Evolutionary conservation across 1,139 yeast genomes (phyloP), one percentile per base, ranked within the genome.

Genomic region (Lodderomyces margitis): DNA sequence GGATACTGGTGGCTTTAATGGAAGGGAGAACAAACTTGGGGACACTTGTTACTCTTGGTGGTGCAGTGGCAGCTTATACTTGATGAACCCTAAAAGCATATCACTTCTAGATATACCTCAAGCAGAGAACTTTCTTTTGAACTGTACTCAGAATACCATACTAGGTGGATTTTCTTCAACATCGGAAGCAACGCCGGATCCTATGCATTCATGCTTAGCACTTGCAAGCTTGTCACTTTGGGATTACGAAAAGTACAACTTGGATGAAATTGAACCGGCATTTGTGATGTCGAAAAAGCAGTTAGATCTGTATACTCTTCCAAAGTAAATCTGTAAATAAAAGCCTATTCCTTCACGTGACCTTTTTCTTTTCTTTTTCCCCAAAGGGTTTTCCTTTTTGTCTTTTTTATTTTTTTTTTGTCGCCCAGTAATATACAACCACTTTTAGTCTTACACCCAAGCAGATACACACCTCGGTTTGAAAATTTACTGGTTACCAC

Each of bases 21-120:
- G 98, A 0, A 70, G 98, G 39, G 80, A 79, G 20, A 88, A 89
- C 58, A 92, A 92, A 58, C 76, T 74, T 40, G 84, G 86, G 3
- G 98, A 92, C 59, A 86, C 96, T 0, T 92, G 98, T 64, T 92
- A 92, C 60, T 78, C 87, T 7, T 92, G 91, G 75, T 92, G 98
- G 98, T 78, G 81, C 38, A 60, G 81, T 8, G 94, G 80, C 1
- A 70, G 88, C 8, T 64, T 89, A 45, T 57, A 58, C 2, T 48
- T 83, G 37, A 59, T 82, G 25, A 57, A 54, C 14, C 39, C 42
- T 1, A 46, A 45, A 3, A 52, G 51, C 27, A 52, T 56, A 42
- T 46, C 52, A 0, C 56, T 80, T 14, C 54, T 78, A 1, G 71
- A 82, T 43, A 38, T 52, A 1, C 56, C 57, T 0, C 56, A 58